Base-by-base conservation (phyloP, 106 monocot species). In the Posidonia australis region DNA sequence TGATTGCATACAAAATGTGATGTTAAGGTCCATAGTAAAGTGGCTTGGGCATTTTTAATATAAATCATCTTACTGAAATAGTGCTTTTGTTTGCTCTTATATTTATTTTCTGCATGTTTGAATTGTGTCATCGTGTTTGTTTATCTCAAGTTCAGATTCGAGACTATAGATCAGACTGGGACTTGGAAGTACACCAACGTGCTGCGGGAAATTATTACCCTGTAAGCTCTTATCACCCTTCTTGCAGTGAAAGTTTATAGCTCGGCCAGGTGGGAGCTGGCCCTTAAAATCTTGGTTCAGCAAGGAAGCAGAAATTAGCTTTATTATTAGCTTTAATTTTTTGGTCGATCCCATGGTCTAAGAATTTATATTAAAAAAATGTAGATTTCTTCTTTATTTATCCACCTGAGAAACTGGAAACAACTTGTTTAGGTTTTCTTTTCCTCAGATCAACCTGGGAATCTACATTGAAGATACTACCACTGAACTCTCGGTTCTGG, bases 161-260 rank as follows among this genome's bases (percentile, higher is more conserved):
- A 63, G 85, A 98, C 80, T 98, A 98, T 73, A 84, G 98, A 65
- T 65, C 82, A 68, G 98, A 98, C 43, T 91, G 91, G 98, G 60
- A 83, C 46, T 68, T 98, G 43, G 66, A 98, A 75, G 87, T 98
- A 31, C 59, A 91, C 64, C 87, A 98, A 78, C 98, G 91, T 77
- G 79, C 79, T 64, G 98, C 98, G 64, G 98, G 98, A 68, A 98
- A 98, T 66, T 98, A 98, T 75, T 98, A 98, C 46, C 98, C 98
- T 72, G 98, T 98, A 77, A 83, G 87, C 71, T 75, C 45, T 25
- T 53, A 19, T 31, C 16, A 31, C 14, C 17, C 45, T 69, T 45
- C 20, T 19, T 68, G 57, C 14, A 58, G 57, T 54, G 16, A 58
- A 58, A 54, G 26, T 21, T 12, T 2, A 54, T n/a, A 54, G 53